Evolutionary conservation across 176 grass and related monocot genomes (phyloP).

Genomic region (Phyllostachys edulis): DNA sequence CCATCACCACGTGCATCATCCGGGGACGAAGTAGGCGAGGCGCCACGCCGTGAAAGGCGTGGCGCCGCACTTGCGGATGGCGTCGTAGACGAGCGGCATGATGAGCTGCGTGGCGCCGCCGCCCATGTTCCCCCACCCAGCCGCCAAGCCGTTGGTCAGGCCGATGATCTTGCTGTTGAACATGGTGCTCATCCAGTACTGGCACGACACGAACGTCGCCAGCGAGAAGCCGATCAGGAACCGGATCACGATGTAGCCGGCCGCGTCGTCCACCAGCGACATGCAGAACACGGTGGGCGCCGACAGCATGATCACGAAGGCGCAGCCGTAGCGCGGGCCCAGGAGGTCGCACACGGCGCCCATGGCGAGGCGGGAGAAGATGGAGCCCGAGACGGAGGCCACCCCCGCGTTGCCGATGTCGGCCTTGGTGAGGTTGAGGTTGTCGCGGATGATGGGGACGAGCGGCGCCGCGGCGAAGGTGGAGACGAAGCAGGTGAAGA

Average conservation of each 20-base stretch:
- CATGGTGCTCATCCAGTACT: conserved; percentile 98
- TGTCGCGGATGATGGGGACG: conserved; percentile 81
- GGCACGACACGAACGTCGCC: conserved; percentile 77
- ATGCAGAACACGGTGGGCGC: conserved; percentile 83
- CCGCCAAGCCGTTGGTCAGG: conserved; percentile 53
- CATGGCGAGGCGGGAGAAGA: conserved; percentile 87
- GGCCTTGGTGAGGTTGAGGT: conserved; percentile 61
- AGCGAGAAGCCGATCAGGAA: conserved; percentile 89
- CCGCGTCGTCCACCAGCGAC: conserved; percentile 48
- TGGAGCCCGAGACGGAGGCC: conserved; percentile 79
- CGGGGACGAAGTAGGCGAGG: conserved; percentile 27
- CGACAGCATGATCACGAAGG: conserved; percentile 75
- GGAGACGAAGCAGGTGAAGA: conserved; percentile 94
- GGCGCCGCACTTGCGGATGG: conserved; percentile 34
- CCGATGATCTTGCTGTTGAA: conserved; percentile 89
- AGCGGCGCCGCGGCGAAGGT: conserved; percentile 69
- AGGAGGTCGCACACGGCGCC: conserved; percentile 76
- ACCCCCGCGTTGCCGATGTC: conserved; percentile 90
- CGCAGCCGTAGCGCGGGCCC: conserved; percentile 75
- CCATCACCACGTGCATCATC: conserved; percentile 67
- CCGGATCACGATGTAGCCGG: conserved; percentile 51
- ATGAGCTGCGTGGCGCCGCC: conserved; percentile 88
- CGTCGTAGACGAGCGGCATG: conserved; percentile 86
- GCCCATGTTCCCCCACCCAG: conserved; percentile 87
- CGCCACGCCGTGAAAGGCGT: too few species aligned